phyloP scores from a whole-genome alignment of 805 yeast genomes.

The Suhomyces faveliae region DNA sequence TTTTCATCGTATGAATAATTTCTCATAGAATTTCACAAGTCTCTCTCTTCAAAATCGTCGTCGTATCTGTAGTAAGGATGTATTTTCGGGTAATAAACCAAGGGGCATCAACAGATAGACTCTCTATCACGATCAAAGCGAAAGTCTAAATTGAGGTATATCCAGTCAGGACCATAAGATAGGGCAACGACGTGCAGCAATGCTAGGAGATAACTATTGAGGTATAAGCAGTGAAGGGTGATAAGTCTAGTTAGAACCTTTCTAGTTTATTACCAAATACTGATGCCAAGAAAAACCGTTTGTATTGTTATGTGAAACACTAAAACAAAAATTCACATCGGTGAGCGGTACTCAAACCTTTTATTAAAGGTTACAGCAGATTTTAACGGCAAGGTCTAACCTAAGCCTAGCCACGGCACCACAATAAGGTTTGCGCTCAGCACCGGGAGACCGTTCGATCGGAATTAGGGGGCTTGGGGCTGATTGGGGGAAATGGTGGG shows the following conservation, averaged over 20 bases:
- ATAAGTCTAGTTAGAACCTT: not conserved
- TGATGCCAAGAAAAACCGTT: not conserved
- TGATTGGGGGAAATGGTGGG: too few relatives aligned
- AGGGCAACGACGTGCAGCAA: not conserved
- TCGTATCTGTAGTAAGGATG: too few relatives aligned
- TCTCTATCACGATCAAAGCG: too few relatives aligned
- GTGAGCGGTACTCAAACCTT: not conserved
- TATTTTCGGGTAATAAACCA: too few relatives aligned
- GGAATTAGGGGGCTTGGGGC: not conserved
- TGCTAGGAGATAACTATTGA: not conserved
- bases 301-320: not conserved
- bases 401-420: not conserved
- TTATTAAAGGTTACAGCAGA: not conserved
- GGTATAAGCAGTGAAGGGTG: not conserved
- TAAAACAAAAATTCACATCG: not conserved
- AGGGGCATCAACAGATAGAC: too few relatives aligned
- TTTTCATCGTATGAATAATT: too few relatives aligned
- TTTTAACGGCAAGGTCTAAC: not conserved
- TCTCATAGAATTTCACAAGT: too few relatives aligned
- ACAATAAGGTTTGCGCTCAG: not conserved
- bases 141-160: too few relatives aligned
- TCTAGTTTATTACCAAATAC: not conserved
- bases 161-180: too few relatives aligned
- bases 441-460: not conserved
- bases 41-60: too few relatives aligned